Evolutionary conservation across 192 early-diverging fungal species (phyloP).

Genomic region (Backusella tuberculispora): DNA sequence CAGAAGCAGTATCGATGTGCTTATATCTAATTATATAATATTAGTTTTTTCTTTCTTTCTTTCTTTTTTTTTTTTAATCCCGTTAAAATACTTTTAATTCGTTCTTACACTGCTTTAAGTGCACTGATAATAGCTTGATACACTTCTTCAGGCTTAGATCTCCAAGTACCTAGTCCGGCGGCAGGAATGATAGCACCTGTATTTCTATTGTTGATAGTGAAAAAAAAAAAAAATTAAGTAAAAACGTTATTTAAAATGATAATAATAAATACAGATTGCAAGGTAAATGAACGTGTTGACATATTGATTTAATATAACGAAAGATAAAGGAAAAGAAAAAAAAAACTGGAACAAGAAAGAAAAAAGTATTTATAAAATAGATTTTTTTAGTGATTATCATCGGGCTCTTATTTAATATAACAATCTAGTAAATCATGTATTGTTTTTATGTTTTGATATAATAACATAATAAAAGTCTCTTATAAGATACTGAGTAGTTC

Average conservation of each 20-base stretch:
- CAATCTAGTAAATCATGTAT: no score
- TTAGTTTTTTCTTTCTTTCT: no score
- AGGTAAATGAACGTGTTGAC: conserved; percentile 3
- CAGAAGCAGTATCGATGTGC: conserved; percentile 37
- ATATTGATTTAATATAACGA: background rate
- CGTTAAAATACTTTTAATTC: no score
- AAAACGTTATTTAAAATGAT: no score
- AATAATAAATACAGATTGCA: background rate
- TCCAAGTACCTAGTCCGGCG: conserved; percentile 59
- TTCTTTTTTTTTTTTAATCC: background rate
- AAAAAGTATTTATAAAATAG: conserved; percentile 12
- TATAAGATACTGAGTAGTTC: no score
- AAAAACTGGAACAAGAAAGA: background rate
- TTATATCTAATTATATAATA: conserved; percentile 46
- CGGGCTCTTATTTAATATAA: background rate
- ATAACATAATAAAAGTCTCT: no score
- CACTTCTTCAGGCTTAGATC: conserved; percentile 55
- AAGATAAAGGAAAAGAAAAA: background rate
- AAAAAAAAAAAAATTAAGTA: no score
- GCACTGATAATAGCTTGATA: conserved; percentile 69
- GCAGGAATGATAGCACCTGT: conserved; percentile 67
- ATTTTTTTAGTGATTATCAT: background rate
- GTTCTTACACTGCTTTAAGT: conserved; percentile 56
- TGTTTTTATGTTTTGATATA: no score
- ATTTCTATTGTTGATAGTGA: conserved; percentile 37